Evolutionary conservation across 768 basidiomycete species (phyloP), one percentile per base, ranked within the genome.

Genomic region (Leccinum broughii): DNA sequence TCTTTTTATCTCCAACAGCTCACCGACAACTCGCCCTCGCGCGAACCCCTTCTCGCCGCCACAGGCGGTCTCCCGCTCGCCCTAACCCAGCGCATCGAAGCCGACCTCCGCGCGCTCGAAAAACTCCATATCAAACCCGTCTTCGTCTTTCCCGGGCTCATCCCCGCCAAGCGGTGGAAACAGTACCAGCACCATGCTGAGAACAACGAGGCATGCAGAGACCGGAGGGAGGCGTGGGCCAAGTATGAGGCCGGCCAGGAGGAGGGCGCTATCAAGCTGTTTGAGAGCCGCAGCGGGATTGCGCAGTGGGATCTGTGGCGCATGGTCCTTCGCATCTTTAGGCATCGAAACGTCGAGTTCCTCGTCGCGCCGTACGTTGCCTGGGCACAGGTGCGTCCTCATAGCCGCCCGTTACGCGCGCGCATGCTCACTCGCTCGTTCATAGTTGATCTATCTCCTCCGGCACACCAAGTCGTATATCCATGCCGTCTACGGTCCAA

Each of bases 1-100:
- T 88, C 90, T 3, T 88, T 89, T 75, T 99, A 98, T 76, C 81
- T 99, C 44, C 82, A 88, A 56, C 80, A 83, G 50, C 81, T 98
- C 64, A 87, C 88, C 15, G 90, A 93, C 57, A 85, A 79, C 61
- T 84, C 90, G 1, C 80, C 85, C 1, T 86, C 93, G 17, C 85
- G 91, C 35, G 97, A 99, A 78, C 90, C 95, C 14, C 84, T 98
- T 35, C 85, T 98, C 13, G 92, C 95, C 0, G 95, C 96, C 1
- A 96, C 95, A 2, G 97, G 97, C 20, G 97, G 97, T 41, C 84
- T 95, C 17, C 97, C 96, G 1, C 83, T 98, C 59, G 89, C 93
- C 51, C 83, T 99, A 57, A 89, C 88, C 24, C 81, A 84, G 66
- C 89, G 92, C 64, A 93, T 99, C 73, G 95, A 98, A 77, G 81